phyloP scores from a whole-genome alignment of 2,329 filamentous ascomycete genomes.

The Neophaeococcomyces mojaviensis region DNA sequence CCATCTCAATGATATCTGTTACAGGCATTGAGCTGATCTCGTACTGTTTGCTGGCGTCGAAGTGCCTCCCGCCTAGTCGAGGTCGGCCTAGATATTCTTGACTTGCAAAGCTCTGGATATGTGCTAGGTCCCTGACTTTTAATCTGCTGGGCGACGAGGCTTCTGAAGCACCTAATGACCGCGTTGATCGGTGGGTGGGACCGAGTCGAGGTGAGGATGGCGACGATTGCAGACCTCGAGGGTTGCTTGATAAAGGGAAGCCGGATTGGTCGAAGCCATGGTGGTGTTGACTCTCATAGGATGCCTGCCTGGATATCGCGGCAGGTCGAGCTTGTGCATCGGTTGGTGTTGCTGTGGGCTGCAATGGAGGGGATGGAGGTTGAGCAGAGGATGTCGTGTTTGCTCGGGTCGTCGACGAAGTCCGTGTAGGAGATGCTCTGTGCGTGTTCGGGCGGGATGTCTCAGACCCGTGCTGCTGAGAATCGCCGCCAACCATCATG shows the following conservation, averaged over 20 bases:
- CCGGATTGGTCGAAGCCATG: constrained; percentile 24
- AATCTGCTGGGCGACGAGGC: constrained; percentile 53
- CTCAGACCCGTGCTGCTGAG: constrained; percentile 20
- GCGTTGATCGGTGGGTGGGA: constrained; percentile 38
- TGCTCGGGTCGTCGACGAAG: background rate
- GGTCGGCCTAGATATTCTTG: constrained; percentile 61
- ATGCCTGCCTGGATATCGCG: constrained; percentile 5
- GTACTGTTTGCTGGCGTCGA: constrained; percentile 58
- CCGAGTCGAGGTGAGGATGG: constrained; percentile 40
- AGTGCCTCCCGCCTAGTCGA: constrained; percentile 36
- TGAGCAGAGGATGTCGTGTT: constrained; percentile 10
- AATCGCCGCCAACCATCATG: constrained; percentile 54
- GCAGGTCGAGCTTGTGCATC: constrained; percentile 11
- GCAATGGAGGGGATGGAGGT: constrained; percentile 11
- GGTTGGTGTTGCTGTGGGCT: background rate
- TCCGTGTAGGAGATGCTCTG: constrained; percentile 2
- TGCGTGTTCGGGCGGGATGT: constrained; percentile 1
- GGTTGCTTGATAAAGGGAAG: constrained; percentile 25
- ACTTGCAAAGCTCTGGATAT: constrained; percentile 80
- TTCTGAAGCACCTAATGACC: constrained; percentile 36
- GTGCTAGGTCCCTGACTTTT: constrained; percentile 77
- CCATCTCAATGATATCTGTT: constrained; percentile 97
- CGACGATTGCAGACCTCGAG: constrained; percentile 28
- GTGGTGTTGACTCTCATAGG: constrained; percentile 17
- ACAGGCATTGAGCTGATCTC: constrained; percentile 98